Evolutionary conservation across 2,329 filamentous ascomycete genomes (phyloP).

Genomic region (Ceratocystis harringtonii): DNA sequence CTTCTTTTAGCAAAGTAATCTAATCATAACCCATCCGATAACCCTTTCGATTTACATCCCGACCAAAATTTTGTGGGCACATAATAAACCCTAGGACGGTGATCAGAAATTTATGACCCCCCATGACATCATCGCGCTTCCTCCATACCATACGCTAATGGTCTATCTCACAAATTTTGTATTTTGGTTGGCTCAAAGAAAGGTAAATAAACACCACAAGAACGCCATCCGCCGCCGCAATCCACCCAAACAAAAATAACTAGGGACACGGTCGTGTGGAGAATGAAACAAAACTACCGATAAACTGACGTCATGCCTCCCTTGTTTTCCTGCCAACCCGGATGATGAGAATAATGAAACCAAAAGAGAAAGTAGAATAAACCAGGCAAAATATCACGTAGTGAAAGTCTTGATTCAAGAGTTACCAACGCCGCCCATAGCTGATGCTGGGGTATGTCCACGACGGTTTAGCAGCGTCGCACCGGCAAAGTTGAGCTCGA

Average conservation of each 20-base stretch:
- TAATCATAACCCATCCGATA: background rate
- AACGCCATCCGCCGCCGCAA: slow-evolving; percentile 12
- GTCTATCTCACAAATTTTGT: background rate
- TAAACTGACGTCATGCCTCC: background rate
- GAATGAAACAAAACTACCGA: background rate
- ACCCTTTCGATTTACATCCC: background rate
- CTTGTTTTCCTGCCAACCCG: background rate
- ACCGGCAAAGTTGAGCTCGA: slow-evolving; percentile 83
- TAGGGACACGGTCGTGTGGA: background rate
- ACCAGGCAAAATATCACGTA: background rate
- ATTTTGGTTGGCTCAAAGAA: background rate
- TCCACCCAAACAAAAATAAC: background rate
- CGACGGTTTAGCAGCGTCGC: slow-evolving; percentile 72
- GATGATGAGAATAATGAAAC: background rate
- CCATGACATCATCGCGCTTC: slow-evolving; percentile 6
- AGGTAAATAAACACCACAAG: background rate
- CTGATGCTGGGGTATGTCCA: slow-evolving; percentile 35
- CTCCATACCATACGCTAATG: background rate
- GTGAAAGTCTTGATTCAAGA: background rate
- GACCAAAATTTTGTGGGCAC: background rate
- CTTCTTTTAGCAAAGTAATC: background rate
- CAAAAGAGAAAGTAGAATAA: slow-evolving; percentile 5
- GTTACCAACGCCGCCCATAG: slow-evolving; percentile 21
- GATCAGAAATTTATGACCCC: background rate
- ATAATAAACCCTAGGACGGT: background rate